These are phyloP conservation scores for Annulohypoxylon maeteangense DNA, from an alignment of 495 filamentous ascomycete species.

Conservation along the genomic window DNA sequence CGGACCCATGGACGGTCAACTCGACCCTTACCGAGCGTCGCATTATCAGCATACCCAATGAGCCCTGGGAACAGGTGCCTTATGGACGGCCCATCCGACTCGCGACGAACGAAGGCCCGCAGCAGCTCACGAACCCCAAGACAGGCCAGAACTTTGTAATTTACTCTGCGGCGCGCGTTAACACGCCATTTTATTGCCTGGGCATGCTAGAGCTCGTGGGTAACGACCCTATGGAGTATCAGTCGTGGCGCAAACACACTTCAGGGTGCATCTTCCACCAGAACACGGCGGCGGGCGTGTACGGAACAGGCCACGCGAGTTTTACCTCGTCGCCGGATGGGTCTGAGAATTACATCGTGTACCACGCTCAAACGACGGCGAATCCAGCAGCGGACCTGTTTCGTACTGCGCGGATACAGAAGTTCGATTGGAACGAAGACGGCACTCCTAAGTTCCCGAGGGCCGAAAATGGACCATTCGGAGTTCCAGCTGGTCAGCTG, in stretches of 20 bases:
- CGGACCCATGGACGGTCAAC: slow-evolving; percentile 57
- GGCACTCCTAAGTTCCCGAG: slow-evolving; percentile 45
- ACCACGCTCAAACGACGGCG: slow-evolving; percentile 55
- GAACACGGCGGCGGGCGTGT: slow-evolving; percentile 55
- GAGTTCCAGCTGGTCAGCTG: slow-evolving; percentile 43
- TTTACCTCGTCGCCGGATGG: slow-evolving; percentile 59
- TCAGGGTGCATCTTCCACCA: slow-evolving; percentile 62
- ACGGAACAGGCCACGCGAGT: slow-evolving; percentile 62
- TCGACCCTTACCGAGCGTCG: slow-evolving; percentile 55
- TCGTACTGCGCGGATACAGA: slow-evolving; percentile 45
- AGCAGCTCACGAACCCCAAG: slow-evolving; percentile 59
- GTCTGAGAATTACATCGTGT: slow-evolving; percentile 60
- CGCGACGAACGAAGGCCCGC: slow-evolving; percentile 60
- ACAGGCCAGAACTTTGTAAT: slow-evolving; percentile 61
- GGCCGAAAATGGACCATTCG: slow-evolving; percentile 47
- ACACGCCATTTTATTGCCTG: slow-evolving; percentile 53
- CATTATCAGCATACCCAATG: slow-evolving; percentile 56
- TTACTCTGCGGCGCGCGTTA: slow-evolving; percentile 58
- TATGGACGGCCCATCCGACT: slow-evolving; percentile 58
- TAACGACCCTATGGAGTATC: slow-evolving; percentile 61
- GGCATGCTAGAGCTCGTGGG: slow-evolving; percentile 59
- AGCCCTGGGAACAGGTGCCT: slow-evolving; percentile 61
- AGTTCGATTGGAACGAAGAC: slow-evolving; percentile 45
- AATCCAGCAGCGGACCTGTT: slow-evolving; percentile 41
- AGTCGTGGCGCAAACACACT: slow-evolving; percentile 58